phyloP scores from a whole-genome alignment of 345 rosid genomes.

The Eucalyptus coolabah region DNA sequence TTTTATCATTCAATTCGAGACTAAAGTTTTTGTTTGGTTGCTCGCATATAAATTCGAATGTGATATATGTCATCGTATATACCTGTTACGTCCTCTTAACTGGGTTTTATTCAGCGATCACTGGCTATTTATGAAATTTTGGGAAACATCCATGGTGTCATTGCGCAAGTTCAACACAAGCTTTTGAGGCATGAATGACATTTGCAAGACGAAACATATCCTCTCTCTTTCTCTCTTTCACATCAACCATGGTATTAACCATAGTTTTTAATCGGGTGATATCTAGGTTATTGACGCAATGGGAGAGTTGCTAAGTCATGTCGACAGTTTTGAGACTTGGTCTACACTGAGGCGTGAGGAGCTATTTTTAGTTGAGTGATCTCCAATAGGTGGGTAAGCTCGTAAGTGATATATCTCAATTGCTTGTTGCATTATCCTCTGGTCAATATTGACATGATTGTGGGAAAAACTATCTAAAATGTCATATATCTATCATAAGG shows the following conservation, averaged over 20 bases:
- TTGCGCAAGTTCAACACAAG: background rate
- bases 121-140: background rate
- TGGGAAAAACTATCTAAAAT: background rate
- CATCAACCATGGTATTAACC: background rate
- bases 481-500: too few relatives aligned
- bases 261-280: background rate
- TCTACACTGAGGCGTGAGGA: background rate
- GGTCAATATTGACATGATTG: background rate
- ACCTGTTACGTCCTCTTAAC: background rate
- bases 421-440: background rate
- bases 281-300: background rate
- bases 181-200: background rate
- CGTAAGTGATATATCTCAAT: background rate
- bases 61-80: background rate
- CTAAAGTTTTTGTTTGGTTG: background rate
- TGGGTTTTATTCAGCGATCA: background rate
- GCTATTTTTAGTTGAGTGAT: background rate
- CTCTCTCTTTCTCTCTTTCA: background rate
- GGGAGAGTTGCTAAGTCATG: background rate
- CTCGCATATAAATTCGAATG: background rate
- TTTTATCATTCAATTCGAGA: background rate
- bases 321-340: background rate
- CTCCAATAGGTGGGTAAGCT: background rate
- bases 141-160: background rate
- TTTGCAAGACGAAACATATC: background rate